Evolutionary conservation across 2,329 filamentous ascomycete species (phyloP), one percentile per base, ranked within the genome.

Genomic region (Fusarium austroafricanum): DNA sequence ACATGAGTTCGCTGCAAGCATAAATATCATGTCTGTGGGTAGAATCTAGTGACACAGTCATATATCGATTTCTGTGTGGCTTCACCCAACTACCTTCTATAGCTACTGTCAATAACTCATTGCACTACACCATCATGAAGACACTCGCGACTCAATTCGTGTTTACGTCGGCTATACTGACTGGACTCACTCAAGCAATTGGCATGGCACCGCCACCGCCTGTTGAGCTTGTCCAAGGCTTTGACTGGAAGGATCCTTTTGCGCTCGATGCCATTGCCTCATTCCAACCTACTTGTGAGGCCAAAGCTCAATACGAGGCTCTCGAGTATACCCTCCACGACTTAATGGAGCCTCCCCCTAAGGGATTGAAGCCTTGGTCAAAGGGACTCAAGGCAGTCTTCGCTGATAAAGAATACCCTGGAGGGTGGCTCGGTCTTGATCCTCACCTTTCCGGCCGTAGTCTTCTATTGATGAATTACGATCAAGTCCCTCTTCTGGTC

Each of bases 371-470:
- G 52, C 76, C 77, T 4, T 84, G 78, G 75, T 75, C 73, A 38
- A 73, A 77, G 8, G 81, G 79, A 2, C 77, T 84, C 39, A 82
- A 81, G 69, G 70, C 71, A 15, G 71, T 81, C 40, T 84, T 83
- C 65, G 57, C 72, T 10, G 75, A 75, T 6, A 76, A 79, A 31
- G 75, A 80, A 49, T 84, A 87, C 72, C 84, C 85, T 0, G 85
- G 85, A 23, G 80, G 80, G 39, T 87, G 85, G 85, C 78, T 79
- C 26, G 85, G 85, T 35, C 75, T 83, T 23, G 85, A 87, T 68
- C 79, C 78, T n/a, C 84, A 87, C 73, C 81, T 82, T 47, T 79
- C 81, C 61, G 82, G 84, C 54, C 81, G 84, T 18, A 80, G 79
- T 55, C 70, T 86, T 63, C 71, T 86, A 42, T 70, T 78, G 67